Evolutionary conservation across 2,329 filamentous ascomycete species (phyloP), one percentile per base, ranked within the genome.

Genomic region (Thelonectria olida): DNA sequence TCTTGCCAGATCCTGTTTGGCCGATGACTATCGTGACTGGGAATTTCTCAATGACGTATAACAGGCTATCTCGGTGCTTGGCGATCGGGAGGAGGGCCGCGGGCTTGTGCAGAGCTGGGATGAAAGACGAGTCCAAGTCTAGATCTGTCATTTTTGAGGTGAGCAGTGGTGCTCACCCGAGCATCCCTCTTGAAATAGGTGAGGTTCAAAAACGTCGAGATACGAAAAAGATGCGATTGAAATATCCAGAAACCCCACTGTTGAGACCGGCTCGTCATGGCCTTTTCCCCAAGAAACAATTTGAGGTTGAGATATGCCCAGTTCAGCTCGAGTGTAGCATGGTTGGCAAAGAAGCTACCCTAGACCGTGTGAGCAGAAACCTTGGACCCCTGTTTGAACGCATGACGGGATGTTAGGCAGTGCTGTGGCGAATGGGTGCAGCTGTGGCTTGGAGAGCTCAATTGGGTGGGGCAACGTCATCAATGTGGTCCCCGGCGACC

Each of bases 1-100:
- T 97, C 79, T 98, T 98, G 41, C 95, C 94, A 22, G 92, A 97
- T 4, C 96, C 96, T 1, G 96, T 98, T 74, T 97, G 93, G 8
- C 95, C 96, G 55, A 98, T 89, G 12, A 98, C 88, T 51, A 98
- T 92, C 0, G 92, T 95, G 58, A 98, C 90, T 0, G 92, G 90
- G 65, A 88, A 88, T 7, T 88, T 93, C 75, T 98, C 95, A 60
- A 97, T 86, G 13, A 94, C 84, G 77, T 97, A 98, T 2, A 97
- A 85, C 2, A 99, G 81, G 54, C 84, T 88, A 58, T 96, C 85
- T 64, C 88, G 88, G 70, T 98, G 90, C 67, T 91, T 91, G 28
- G 94, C 88, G 63, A 99, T 97, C 1, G 96, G 95, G 2, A 99
- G 84, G 2, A 97, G 81, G 7, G 90, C 85, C 4, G 93, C 81